Evolutionary conservation across 305 asterid genomes (phyloP), one percentile per base, ranked within the genome.

Genomic region (Solanum hybrid): DNA sequence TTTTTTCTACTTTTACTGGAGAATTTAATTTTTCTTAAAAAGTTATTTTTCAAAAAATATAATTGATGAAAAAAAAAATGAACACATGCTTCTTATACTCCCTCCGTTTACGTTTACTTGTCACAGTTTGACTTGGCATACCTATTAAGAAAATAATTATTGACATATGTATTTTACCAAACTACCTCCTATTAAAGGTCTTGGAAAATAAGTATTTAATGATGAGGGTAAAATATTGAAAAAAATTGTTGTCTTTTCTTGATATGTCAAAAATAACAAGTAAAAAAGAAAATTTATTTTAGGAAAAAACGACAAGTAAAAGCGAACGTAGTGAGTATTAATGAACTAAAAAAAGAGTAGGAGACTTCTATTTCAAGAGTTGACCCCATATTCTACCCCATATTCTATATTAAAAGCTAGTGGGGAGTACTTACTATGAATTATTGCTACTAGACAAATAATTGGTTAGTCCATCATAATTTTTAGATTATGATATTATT

Each of bases 351-450:
- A 11, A 27, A 1, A 27, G 13, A 80, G 86, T 37, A 13, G 61
- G 65, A 80, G 65, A 37, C n/a, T 80, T 80, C 65, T 24, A 37
- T 37, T n/a, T 37, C 29, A 22, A 80, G 86, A 80, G 86, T 80
- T 80, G 86, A 39, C 14, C 45, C 45, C 45, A 39, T 39, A 37
- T 2, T 37, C 12, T 37, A n/a, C 14, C 76, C 31, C 76, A 68
- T 68, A 0, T 24, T 70, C 77, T 70, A 24, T 24, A n/a, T 26
- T 70, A 24, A 70, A 70, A 70, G 32, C 77, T 70, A 70, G 77
- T 70, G 77, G 32, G 32, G 32, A 70, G 77, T 70, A 70, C 32
- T 70, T 10, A 2, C 77, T 10, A 70, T 70, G 77, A 70, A 70
- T 70, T 70, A 70, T 70, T 70, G 9, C 77, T 24, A 70, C 77